A percentile compares a stretch with the other conserved stretches of the same genome.
These are phyloP conservation scores for Apiotrichum laibachii DNA, from an alignment of 1,284 basidiomycete genomes.

Conservation along the genomic window DNA sequence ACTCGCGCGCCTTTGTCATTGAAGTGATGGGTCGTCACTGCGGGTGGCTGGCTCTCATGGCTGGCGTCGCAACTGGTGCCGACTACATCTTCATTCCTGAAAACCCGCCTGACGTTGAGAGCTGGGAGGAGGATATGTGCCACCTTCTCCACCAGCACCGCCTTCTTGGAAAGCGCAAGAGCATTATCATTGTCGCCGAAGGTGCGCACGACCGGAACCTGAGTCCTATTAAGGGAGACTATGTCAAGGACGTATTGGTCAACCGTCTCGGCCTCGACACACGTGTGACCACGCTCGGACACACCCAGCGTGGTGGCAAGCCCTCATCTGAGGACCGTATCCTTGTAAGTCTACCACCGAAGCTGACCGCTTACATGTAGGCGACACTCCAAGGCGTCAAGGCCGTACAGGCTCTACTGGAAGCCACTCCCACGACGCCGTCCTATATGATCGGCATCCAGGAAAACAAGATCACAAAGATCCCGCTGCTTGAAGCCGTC, in stretches of 20 bases:
- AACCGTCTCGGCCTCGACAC: conserved; percentile 89
- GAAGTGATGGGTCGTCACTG: conserved; percentile 99
- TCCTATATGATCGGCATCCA: conserved; percentile 96
- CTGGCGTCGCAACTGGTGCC: conserved; percentile 87
- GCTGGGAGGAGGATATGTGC: conserved; percentile 93
- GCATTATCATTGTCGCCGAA: conserved; percentile 96
- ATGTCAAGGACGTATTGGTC: conserved; percentile 84
- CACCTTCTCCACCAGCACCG: conserved; percentile 87
- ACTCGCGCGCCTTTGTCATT: conserved; percentile 95
- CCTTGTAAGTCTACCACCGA: conserved; percentile 58
- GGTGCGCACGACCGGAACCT: conserved; percentile 85
- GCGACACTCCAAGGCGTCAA: conserved; percentile 93
- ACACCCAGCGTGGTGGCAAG: conserved; percentile 91
- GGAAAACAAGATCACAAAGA: conserved; percentile 91
- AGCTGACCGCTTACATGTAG: conserved; percentile 50
- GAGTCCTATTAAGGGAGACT: conserved; percentile 83
- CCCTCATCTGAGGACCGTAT: conserved; percentile 93
- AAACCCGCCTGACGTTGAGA: conserved; percentile 69
- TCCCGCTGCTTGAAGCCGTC: conserved; percentile 90
- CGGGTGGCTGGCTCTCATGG: conserved; percentile 93
- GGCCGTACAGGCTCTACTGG: conserved; percentile 83
- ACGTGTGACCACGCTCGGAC: conserved; percentile 95
- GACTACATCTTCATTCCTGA: conserved; percentile 99
- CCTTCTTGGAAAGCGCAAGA: conserved; percentile 89
- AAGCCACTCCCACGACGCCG: conserved; percentile 82